A percentile compares a stretch with the other conserved stretches of the same genome.
phyloP scores from a whole-genome alignment of 2,329 filamentous ascomycete species.

The Fusarium nygamai region DNA sequence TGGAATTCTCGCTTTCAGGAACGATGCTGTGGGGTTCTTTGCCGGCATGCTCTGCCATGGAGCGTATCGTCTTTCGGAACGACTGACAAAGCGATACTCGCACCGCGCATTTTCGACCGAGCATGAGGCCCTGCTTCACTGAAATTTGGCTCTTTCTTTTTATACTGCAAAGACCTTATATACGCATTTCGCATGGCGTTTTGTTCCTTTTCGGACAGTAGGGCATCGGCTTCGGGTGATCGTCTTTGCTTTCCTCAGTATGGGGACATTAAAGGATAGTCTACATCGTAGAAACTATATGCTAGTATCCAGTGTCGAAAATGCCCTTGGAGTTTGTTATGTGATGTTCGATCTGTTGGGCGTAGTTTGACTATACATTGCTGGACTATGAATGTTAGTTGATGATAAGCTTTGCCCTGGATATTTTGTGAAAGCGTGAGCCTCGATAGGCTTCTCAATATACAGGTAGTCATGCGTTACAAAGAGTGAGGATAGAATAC shows the following conservation, averaged over 20 bases:
- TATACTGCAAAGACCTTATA: neutral
- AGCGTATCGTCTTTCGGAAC: conserved; percentile 65
- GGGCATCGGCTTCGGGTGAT: neutral
- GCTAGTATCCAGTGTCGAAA: neutral
- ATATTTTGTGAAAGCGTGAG: neutral
- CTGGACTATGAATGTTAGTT: neutral
- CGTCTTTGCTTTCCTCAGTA: neutral
- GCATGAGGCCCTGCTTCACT: conserved; percentile 45
- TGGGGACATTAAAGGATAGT: neutral
- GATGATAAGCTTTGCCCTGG: neutral
- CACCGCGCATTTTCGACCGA: conserved; percentile 41
- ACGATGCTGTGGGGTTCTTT: conserved; percentile 87
- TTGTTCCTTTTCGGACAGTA: neutral
- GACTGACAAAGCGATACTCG: conserved; percentile 52
- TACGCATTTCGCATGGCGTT: conserved; percentile 1
- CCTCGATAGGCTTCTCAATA: neutral
- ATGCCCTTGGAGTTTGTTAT: neutral
- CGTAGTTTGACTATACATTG: neutral
- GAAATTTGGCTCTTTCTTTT: neutral
- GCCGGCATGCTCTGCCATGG: conserved; percentile 84
- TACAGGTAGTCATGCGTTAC: neutral
- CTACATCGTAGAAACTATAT: neutral
- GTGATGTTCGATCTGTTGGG: neutral
- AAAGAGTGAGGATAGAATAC: neutral
- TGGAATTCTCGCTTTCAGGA: conserved; percentile 84